These are phyloP conservation scores for Diospyros kaki DNA, from an alignment of 148 eudicot genomes.

Conservation along the genomic window DNA sequence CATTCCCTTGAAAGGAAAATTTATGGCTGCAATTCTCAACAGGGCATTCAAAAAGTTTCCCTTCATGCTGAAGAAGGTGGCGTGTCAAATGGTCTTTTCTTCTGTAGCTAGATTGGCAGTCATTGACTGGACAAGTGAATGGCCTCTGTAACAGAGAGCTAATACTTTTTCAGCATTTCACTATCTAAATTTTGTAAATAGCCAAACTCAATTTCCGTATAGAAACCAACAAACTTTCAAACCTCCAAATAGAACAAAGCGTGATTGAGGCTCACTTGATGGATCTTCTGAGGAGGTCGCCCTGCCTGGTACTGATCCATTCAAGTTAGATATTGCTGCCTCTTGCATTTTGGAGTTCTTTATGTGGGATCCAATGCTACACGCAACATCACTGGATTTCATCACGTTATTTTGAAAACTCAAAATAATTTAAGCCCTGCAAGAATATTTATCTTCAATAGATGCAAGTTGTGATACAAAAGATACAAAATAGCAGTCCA, in stretches of 20 bases:
- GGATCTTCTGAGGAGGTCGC: too few relatives aligned
- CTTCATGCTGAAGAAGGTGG: too few relatives aligned
- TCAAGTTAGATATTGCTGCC: too few relatives aligned
- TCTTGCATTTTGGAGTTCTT: too few relatives aligned
- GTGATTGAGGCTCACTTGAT: too few relatives aligned
- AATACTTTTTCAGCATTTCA: neutral
- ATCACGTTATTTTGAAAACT: slow-evolving; percentile 22
- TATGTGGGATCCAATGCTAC: too few relatives aligned
- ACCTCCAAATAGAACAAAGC: slow-evolving; percentile 39
- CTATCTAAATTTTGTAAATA: neutral
- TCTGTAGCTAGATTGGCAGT: slow-evolving; percentile 64
- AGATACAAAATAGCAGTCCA: neutral
- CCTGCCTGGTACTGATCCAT: too few relatives aligned
- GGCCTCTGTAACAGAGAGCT: slow-evolving; percentile 55
- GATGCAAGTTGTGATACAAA: neutral
- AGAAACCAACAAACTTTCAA: slow-evolving; percentile 19
- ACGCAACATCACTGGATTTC: too few relatives aligned
- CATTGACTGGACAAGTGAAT: slow-evolving; percentile 68
- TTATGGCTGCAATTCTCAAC: too few relatives aligned
- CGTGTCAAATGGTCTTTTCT: too few relatives aligned
- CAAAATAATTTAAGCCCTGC: slow-evolving; percentile 26
- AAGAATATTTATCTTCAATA: slow-evolving; percentile 13
- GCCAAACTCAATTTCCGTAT: neutral
- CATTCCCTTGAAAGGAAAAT: too few relatives aligned
- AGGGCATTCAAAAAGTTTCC: too few relatives aligned